A percentile compares a stretch with the other conserved stretches of the same genome.
Conservation (phyloP, 768 basidiomycete genomes). For the Amanita subjunquillea region DNA sequence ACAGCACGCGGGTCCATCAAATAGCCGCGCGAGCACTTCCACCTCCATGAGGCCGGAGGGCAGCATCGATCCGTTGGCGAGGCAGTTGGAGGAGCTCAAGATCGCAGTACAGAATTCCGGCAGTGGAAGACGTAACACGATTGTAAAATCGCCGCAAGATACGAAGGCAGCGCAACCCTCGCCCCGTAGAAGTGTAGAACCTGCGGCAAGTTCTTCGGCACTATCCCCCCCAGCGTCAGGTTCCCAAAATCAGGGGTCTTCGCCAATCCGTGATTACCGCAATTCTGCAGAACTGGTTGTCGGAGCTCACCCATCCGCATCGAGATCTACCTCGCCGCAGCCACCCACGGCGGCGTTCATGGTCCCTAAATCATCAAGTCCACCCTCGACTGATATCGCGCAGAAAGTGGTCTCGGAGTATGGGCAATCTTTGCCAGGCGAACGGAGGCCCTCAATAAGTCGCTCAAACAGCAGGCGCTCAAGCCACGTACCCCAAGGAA, state of each 20-base stretch:
- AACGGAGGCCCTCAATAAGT: constrained; percentile 47
- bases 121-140: constrained; percentile 13
- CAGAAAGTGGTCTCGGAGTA: constrained; percentile 72
- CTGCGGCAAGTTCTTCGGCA: constrained; percentile 15
- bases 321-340: constrained; percentile 69
- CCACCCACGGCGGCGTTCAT: constrained; percentile 68
- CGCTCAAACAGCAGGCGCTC: constrained; percentile 38
- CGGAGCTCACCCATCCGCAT: constrained; percentile 62
- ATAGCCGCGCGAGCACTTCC: constrained; percentile 13
- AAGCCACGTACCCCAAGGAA: constrained; percentile 21
- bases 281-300: constrained; percentile 71
- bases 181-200: constrained; percentile 13
- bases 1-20: constrained; percentile 30
- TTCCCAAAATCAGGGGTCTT: constrained; percentile 11
- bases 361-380: constrained; percentile 43
- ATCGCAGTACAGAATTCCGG: constrained; percentile 34
- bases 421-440: constrained; percentile 81
- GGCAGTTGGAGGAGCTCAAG: constrained; percentile 53
- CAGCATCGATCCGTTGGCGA: constrained; percentile 52
- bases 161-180: neutral
- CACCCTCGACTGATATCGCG: constrained; percentile 41
- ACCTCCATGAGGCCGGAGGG: constrained; percentile 23
- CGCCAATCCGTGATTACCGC: constrained; percentile 48
- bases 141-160: constrained; percentile 3
- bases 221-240: constrained; percentile 28